A percentile compares a stretch with the other conserved stretches of the same genome.
phyloP scores from a whole-genome alignment of 2,329 filamentous ascomycete genomes.

The Waltergamsia citrina region DNA sequence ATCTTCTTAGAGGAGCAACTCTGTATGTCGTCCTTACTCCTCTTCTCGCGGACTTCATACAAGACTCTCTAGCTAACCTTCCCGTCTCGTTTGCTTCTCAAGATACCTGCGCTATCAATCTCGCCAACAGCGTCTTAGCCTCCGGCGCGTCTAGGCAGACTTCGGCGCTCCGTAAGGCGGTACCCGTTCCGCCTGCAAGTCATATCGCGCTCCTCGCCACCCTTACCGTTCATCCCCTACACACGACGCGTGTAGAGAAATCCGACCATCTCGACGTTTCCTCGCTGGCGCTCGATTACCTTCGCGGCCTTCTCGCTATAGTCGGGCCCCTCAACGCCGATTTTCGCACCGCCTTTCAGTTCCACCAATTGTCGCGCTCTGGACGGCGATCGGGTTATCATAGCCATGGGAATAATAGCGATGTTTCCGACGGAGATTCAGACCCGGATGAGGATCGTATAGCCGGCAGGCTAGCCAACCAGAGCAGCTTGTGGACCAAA shows the following conservation, averaged over 20 bases:
- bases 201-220: constrained; percentile 73
- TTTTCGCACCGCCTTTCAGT: constrained; percentile 64
- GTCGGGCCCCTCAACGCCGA: constrained; percentile 63
- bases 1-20: constrained; percentile 70
- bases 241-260: constrained; percentile 63
- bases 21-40: constrained; percentile 32
- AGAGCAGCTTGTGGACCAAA: constrained; percentile 61
- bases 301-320: constrained; percentile 55
- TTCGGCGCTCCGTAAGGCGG: constrained; percentile 23
- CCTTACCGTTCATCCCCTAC: constrained; percentile 69
- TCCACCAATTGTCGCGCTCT: constrained; percentile 27
- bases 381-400: constrained; percentile 19
- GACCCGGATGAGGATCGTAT: constrained; percentile 43
- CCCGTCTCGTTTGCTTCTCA: background rate
- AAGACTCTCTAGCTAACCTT: background rate
- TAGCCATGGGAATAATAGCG: constrained; percentile 27
- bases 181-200: constrained; percentile 57
- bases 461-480: constrained; percentile 49
- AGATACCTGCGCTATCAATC: constrained; percentile 29
- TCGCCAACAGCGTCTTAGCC: constrained; percentile 55
- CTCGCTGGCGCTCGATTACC: constrained; percentile 57
- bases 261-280: constrained; percentile 53
- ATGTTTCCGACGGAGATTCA: constrained; percentile 27
- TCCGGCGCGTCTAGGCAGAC: constrained; percentile 31
- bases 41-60: background rate